Base-by-base conservation (phyloP, 768 basidiomycete species). In the Termitomyces sp. region DNA sequence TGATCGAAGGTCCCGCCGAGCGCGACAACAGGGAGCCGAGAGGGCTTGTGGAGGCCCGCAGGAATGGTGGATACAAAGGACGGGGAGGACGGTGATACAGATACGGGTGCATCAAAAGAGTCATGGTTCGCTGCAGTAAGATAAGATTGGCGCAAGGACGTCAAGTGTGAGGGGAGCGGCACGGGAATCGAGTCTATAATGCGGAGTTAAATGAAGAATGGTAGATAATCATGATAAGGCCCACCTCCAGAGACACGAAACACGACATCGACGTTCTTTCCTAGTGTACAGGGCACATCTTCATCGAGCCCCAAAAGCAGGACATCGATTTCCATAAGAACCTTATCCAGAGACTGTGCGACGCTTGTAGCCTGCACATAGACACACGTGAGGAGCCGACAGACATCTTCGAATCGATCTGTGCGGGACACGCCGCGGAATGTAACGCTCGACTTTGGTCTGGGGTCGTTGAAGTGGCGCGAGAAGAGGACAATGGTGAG, bases 1-100 rank as follows among this genome's bases (percentile, higher is more conserved):
- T 98, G 97, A 72, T 99, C 97, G 71, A 98, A 98, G 0, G 97
- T 98, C 0, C 97, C 97, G 6, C 97, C 96, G 8, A 98, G 78
- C 0, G 85, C 89, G n/a, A 88, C 83, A 52, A 93, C 90, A 13
- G 87, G 88, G 67, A 76, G 77, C 42, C 69, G 60, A 18, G 73
- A 26, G 15, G 58, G 56, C 29, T 51, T 59, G 63, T 15, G 72
- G 10, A 58, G 55, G 36, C 60, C 33, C 1, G 56, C 46, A 9
- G 51, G 58, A 5, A 51, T 26, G 9, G 41, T 20, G 5, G 44
- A n/a, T 29, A 54, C 60, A n/a, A 47, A 62, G 42, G 22, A 49
- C 20, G 52, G 46, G 8, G 57, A 12, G 13, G 8, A 54, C 4
- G 63, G 52, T 1, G 51, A 53, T 37, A 20, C 22, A 18, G 53